Conservation (phyloP, 306 rosid genomes). For the Corylus heterophylla region DNA sequence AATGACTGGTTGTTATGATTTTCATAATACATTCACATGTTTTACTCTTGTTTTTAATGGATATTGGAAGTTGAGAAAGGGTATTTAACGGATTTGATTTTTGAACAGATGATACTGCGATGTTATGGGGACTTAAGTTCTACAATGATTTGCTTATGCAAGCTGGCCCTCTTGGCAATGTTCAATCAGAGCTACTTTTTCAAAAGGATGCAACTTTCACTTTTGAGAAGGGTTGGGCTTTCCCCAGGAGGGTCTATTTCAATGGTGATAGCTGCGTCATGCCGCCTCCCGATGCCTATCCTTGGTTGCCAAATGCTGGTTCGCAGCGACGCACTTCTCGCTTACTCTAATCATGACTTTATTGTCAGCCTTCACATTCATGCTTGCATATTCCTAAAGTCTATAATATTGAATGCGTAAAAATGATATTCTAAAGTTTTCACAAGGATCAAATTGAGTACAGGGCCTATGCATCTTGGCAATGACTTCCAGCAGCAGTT, state of each 20-base stretch:
- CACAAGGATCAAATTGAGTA: constrained; percentile 22
- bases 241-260: constrained; percentile 81
- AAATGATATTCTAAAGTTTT: constrained; percentile 11
- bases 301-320: constrained; percentile 66
- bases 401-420: not conserved
- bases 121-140: constrained; percentile 93
- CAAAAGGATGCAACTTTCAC: constrained; percentile 69
- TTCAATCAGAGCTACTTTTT: constrained; percentile 83
- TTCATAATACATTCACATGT: constrained; percentile 4
- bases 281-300: constrained; percentile 92
- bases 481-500: constrained; percentile 23
- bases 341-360: constrained; percentile 38
- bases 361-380: constrained; percentile 40
- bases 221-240: constrained; percentile 91
- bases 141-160: constrained; percentile 81
- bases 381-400: constrained; percentile 34
- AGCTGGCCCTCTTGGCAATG: constrained; percentile 79
- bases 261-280: constrained; percentile 94
- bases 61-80: constrained; percentile 5
- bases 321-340: constrained; percentile 31
- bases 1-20: not conserved
- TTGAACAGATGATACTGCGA: constrained; percentile 81
- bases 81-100: constrained; percentile 29
- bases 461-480: constrained; percentile 21
- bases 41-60: not conserved